Conservation (phyloP, 352 stramenopile genomes). For the Globisporangium mamillatum region DNA sequence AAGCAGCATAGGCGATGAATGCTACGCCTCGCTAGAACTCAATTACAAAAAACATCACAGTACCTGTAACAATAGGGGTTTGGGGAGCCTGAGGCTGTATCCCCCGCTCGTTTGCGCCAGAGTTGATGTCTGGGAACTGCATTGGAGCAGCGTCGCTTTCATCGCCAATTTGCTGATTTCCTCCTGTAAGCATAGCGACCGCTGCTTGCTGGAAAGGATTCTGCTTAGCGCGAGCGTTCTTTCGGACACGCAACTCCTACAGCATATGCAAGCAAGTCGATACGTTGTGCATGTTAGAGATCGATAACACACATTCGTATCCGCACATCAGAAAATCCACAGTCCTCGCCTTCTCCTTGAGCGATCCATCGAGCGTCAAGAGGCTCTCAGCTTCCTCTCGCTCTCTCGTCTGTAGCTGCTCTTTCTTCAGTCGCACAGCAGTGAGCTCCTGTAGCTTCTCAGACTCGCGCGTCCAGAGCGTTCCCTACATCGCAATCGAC, state of each 20-base stretch:
- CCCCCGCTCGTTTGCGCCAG: neutral
- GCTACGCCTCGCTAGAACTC: neutral
- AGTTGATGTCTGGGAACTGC: neutral
- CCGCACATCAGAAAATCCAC: neutral
- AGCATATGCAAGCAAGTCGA: neutral
- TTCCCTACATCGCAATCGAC: slow-evolving; percentile 21
- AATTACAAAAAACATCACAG: neutral
- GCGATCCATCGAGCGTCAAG: slow-evolving; percentile 23
- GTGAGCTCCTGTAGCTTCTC: slow-evolving; percentile 45
- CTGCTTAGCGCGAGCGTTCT: slow-evolving; percentile 13
- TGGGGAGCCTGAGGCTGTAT: neutral
- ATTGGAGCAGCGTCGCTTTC: neutral
- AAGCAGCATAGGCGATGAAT: neutral
- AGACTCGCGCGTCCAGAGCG: slow-evolving; percentile 45
- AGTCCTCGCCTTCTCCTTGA: slow-evolving; percentile 23
- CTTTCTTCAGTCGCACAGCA: slow-evolving; percentile 30
- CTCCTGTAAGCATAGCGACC: neutral
- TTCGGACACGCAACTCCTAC: slow-evolving; percentile 35
- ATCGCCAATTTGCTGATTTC: neutral
- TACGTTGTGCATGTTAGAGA: neutral
- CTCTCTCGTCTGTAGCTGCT: slow-evolving; percentile 30
- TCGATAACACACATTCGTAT: neutral
- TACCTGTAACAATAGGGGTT: neutral
- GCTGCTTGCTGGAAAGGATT: slow-evolving; percentile 29
- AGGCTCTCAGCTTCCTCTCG: slow-evolving; percentile 34